Conservation (phyloP, 129 eudicot genomes). For the Kitagawia praeruptora region DNA sequence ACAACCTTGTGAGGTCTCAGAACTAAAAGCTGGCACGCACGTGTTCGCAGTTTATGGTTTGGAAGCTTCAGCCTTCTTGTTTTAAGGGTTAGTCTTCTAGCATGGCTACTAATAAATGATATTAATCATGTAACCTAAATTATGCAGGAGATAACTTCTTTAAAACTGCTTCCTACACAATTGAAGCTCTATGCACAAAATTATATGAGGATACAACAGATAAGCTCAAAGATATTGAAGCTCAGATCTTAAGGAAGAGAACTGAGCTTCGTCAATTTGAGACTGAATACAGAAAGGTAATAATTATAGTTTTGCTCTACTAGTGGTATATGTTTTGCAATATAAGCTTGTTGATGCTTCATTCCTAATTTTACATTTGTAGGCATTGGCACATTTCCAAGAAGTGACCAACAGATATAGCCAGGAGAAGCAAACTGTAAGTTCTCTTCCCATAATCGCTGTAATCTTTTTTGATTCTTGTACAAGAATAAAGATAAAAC, state of each 20-base stretch:
- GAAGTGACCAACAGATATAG: conserved; percentile 90
- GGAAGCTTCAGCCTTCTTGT: conserved; percentile 8
- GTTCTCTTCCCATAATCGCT: conserved; percentile 12
- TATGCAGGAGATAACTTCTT: conserved; percentile 89
- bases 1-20: conserved; percentile 92
- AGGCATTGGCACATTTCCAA: conserved; percentile 92
- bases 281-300: conserved; percentile 86
- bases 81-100: neutral
- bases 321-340: neutral
- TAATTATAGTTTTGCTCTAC: neutral
- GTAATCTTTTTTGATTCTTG: neutral
- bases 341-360: neutral
- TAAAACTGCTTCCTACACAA: conserved; percentile 74
- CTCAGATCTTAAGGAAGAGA: conserved; percentile 87
- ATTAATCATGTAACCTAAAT: neutral
- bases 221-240: conserved; percentile 77
- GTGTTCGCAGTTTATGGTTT: conserved; percentile 95
- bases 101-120: neutral
- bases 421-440: conserved; percentile 88
- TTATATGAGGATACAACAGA: conserved; percentile 72
- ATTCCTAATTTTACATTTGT: conserved; percentile 19
- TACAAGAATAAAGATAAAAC: neutral
- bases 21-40: conserved; percentile 87
- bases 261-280: conserved; percentile 85
- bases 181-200: conserved; percentile 82